Evolutionary conservation across 108 stramenopile genomes (phyloP).

Genomic region (Discostella pseudostelligera): DNA sequence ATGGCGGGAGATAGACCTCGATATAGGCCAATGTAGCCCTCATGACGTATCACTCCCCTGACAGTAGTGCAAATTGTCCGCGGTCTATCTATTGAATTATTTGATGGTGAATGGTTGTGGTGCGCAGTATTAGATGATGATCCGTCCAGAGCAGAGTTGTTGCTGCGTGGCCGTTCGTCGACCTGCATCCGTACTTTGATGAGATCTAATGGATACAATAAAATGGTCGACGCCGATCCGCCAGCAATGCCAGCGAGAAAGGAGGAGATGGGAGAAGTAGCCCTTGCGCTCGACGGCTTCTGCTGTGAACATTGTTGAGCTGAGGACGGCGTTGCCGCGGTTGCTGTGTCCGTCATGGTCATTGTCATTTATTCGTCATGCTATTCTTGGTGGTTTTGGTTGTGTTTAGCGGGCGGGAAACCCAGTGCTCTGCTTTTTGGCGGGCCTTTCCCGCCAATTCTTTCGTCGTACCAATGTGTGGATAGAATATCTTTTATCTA

Average conservation of each 20-base stretch:
- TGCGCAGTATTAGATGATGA: slow-evolving; percentile 5
- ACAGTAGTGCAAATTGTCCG: slow-evolving; percentile 30
- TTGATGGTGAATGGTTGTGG: not conserved
- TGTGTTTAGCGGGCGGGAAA: no score
- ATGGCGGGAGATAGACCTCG: slow-evolving; percentile 90
- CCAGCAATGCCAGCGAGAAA: slow-evolving; percentile 72
- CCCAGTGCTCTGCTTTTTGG: no score
- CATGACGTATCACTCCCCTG: slow-evolving; percentile 50
- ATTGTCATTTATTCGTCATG: no score
- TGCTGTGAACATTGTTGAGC: no score
- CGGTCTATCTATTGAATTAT: slow-evolving; percentile 12
- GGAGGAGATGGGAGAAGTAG: slow-evolving; percentile 8
- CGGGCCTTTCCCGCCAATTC: no score
- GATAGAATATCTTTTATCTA: no score
- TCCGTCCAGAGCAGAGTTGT: not conserved
- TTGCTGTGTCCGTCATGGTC: no score
- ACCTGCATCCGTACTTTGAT: slow-evolving; percentile 94
- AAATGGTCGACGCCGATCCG: slow-evolving; percentile 67
- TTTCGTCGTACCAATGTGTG: no score
- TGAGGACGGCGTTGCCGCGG: no score
- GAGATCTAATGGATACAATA: slow-evolving; percentile 93
- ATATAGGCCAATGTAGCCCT: slow-evolving; percentile 88
- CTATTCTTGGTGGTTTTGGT: no score
- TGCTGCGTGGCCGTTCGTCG: slow-evolving; percentile 51
- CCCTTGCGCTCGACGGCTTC: no score